Evolutionary conservation across 2,329 filamentous ascomycete species (phyloP).

Genomic region (Thelonectria discophora): DNA sequence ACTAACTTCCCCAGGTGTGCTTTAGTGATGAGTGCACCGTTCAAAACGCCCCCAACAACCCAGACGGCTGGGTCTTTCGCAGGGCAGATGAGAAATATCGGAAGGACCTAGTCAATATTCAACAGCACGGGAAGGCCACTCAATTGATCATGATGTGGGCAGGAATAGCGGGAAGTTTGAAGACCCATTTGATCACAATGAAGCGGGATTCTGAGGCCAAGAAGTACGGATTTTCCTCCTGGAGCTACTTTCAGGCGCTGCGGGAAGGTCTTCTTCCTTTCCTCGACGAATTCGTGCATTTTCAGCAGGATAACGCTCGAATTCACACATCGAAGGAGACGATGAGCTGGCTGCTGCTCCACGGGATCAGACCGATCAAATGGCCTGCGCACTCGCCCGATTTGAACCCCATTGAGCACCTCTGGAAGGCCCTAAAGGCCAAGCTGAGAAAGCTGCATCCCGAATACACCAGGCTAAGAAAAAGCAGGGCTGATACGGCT

Average conservation of each 20-base stretch:
- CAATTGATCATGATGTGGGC: slow-evolving; percentile 9
- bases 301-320: too few species aligned
- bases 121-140: slow-evolving; percentile 1
- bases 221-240: background rate
- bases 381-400: too few species aligned
- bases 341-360: too few species aligned
- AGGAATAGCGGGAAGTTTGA: background rate
- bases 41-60: slow-evolving; percentile 4
- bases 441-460: background rate
- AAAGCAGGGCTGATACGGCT: slow-evolving; percentile 2
- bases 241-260: background rate
- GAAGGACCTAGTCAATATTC: slow-evolving; percentile 2
- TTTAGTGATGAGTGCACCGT: background rate
- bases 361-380: too few species aligned
- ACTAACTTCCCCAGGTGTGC: background rate
- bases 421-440: slow-evolving; percentile 2
- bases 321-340: too few species aligned
- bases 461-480: background rate
- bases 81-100: background rate
- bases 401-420: slow-evolving; percentile 8
- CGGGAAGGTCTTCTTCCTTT: slow-evolving; percentile 2
- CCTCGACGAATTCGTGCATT: background rate
- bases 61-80: slow-evolving; percentile 12
- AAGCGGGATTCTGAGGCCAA: background rate
- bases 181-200: background rate